Conservation (phyloP, 2,329 filamentous ascomycete species). For the Ceratocystis variospora region DNA sequence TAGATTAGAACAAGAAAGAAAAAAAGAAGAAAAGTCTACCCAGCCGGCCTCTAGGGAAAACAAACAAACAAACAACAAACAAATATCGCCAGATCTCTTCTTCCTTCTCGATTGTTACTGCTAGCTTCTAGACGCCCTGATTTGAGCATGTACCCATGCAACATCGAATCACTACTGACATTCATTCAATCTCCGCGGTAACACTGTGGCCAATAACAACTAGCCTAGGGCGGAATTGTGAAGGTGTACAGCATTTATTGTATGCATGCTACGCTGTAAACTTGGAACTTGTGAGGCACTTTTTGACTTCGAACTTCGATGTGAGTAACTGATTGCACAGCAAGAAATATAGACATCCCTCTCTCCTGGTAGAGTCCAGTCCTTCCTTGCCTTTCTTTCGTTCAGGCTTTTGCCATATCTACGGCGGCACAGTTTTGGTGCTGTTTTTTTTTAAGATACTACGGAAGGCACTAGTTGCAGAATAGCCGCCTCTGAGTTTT, state of each 20-base stretch:
- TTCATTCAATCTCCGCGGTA: not conserved
- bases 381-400: too few species aligned
- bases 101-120: not conserved
- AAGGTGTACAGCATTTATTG: not conserved
- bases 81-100: not conserved
- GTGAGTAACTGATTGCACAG: too few species aligned
- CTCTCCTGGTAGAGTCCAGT: too few species aligned
- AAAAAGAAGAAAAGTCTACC: not conserved
- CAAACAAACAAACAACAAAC: conserved; percentile 1
- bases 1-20: not conserved
- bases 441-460: not conserved
- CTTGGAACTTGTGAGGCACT: too few species aligned
- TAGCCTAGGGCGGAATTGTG: not conserved
- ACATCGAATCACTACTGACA: not conserved
- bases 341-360: too few species aligned
- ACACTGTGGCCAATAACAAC: not conserved
- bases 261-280: too few species aligned
- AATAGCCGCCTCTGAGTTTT: not conserved
- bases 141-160: not conserved
- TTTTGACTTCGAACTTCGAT: too few species aligned
- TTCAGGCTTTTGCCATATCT: not conserved
- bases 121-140: not conserved
- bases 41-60: not conserved
- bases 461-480: not conserved
- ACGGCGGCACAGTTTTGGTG: not conserved